Percentiles rank a stretch among this genome's conserved stretches.
phyloP scores from a whole-genome alignment of 495 filamentous ascomycete species.

The Jackrogersella minutella region DNA sequence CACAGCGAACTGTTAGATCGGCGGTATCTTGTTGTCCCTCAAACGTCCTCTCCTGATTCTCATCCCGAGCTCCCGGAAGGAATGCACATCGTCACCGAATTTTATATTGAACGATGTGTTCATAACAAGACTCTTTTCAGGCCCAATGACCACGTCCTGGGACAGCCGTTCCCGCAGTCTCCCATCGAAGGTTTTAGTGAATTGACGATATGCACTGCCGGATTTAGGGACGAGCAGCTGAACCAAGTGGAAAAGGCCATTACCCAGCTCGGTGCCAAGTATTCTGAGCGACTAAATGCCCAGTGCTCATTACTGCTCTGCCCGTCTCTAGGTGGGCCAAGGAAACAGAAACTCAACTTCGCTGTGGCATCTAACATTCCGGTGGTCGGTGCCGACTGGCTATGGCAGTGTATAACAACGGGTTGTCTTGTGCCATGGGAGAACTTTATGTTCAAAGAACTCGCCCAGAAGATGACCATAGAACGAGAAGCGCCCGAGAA shows the following conservation, averaged over 20 bases:
- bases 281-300: conserved; percentile 74
- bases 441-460: conserved; percentile 47
- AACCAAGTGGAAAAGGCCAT: conserved; percentile 81
- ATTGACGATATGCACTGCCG: conserved; percentile 79
- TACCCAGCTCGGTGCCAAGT: conserved; percentile 76
- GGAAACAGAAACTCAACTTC: conserved; percentile 78
- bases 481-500: background rate
- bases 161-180: conserved; percentile 74
- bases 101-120: conserved; percentile 91
- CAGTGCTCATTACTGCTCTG: conserved; percentile 75
- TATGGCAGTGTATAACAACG: conserved; percentile 76
- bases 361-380: conserved; percentile 77
- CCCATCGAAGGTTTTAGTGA: conserved; percentile 72
- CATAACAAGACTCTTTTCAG: conserved; percentile 73
- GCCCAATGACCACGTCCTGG: conserved; percentile 74
- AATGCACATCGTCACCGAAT: conserved; percentile 76
- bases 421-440: conserved; percentile 50
- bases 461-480: conserved; percentile 39
- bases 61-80: conserved; percentile 50
- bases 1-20: conserved; percentile 32
- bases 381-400: conserved; percentile 79
- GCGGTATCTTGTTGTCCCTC: conserved; percentile 62
- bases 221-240: conserved; percentile 83
- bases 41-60: conserved; percentile 49
- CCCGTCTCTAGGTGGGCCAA: conserved; percentile 59